Evolutionary conservation across 192 early-diverging fungal genomes (phyloP).

Genomic region (Coemansia sp.): DNA sequence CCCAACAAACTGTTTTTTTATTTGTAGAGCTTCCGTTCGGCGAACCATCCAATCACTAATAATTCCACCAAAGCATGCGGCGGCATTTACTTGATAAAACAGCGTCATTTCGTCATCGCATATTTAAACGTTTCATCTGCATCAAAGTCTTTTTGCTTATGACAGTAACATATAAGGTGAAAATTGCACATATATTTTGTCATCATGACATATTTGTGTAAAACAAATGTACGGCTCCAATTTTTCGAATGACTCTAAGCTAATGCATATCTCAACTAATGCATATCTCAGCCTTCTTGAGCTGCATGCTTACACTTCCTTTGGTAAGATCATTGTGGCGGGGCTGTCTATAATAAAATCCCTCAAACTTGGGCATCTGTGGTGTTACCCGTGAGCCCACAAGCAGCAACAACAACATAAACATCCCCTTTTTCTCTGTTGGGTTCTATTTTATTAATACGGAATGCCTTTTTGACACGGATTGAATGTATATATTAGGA

Average conservation of each 20-base stretch:
- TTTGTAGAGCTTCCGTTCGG: background rate
- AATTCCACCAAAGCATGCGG: background rate
- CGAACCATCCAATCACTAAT: background rate
- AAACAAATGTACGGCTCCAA: background rate
- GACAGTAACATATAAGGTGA: background rate
- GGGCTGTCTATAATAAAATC: conserved; percentile 2
- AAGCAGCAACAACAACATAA: too few species aligned
- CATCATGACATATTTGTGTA: background rate
- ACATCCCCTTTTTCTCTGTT: background rate
- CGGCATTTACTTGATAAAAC: background rate
- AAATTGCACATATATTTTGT: background rate
- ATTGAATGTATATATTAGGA: background rate
- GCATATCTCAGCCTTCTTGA: too few species aligned
- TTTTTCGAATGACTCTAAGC: too few species aligned
- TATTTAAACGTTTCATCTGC: background rate
- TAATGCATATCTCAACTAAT: too few species aligned
- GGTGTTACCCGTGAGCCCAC: background rate
- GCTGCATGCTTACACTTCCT: background rate
- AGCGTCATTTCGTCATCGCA: background rate
- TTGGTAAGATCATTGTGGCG: background rate
- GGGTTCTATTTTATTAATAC: background rate
- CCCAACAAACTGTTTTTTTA: background rate
- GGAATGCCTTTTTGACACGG: background rate
- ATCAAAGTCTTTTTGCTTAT: background rate
- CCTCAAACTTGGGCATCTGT: background rate